Evolutionary conservation across 2,329 filamentous ascomycete genomes (phyloP), one percentile per base, ranked within the genome.

Genomic region (Fusarium ambrosium): DNA sequence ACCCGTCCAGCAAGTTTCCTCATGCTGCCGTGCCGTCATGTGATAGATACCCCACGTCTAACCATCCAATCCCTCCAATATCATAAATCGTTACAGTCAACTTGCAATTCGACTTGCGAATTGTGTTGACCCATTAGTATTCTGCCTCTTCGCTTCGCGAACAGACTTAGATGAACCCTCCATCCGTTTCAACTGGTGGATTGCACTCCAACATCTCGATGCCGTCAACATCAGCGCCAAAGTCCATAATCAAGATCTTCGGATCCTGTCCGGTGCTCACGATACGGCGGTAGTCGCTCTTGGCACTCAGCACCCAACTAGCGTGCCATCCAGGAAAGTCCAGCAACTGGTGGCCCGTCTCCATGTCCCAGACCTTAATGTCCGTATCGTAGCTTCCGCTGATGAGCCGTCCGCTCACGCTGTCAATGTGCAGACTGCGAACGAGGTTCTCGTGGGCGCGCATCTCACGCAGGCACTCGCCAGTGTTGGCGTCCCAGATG

Each of bases 231-330:
- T 86, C 87, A 20, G 87, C 87, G 34, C 91, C 97, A 85, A 98
- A 99, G 85, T 99, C 97, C 88, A 98, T 92, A 70, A 99, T 93
- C 68, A 98, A 85, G 62, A 97, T 95, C 81, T 97, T 93, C 37
- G 95, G 94, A 79, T 98, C 95, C 83, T 99, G 97, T 60, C 95
- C 97, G 1, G 96, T 97, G 78, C 95, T 97, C 72, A 99, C 94
- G 73, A 99, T 97, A 71, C 97, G 91, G 69, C 96, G 89, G 83
- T 98, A 98, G 81, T 99, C 96, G 73, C 94, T 95, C 88, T 98
- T 98, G 62, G 97, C 97, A 74, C 94, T 95, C 69, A 99, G 86
- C 80, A 99, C 97, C 97, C 97, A 99, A 84, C 95, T 97, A 13
- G 93, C 93, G 68, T 98, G 97, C 95, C 95, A 98, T 76, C 94